These are phyloP conservation scores for Coemansia sp. DNA, from an alignment of 192 early-diverging fungal species.

Conservation along the genomic window DNA sequence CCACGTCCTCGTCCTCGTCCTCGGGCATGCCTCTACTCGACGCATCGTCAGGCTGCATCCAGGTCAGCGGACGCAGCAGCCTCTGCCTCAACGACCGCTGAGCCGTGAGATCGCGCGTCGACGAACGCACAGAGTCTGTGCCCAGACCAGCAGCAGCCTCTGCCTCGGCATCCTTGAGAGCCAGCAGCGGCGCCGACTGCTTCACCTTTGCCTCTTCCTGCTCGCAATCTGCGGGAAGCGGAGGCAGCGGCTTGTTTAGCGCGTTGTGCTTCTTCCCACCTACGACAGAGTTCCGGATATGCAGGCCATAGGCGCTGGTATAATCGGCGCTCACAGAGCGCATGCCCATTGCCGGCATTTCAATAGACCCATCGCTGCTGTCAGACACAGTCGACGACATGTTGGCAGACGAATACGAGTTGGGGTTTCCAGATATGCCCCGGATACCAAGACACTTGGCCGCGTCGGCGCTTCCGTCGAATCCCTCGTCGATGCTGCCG, in stretches of 20 bases:
- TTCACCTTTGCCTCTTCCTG: neutral
- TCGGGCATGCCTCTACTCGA: neutral
- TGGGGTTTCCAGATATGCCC: neutral
- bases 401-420: constrained; percentile 24
- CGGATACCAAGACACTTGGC: constrained; percentile 4
- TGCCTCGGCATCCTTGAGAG: neutral
- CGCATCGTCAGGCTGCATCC: constrained; percentile 14
- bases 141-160: neutral
- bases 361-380: constrained; percentile 18
- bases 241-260: neutral
- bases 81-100: constrained; percentile 20
- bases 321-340: constrained; percentile 49
- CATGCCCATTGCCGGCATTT: constrained; percentile 22
- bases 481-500: neutral
- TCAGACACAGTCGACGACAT: constrained; percentile 28
- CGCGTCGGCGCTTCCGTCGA: neutral
- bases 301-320: constrained; percentile 30
- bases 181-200: neutral
- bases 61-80: constrained; percentile 26
- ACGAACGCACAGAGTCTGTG: neutral
- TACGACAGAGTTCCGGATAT: constrained; percentile 9
- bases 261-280: neutral
- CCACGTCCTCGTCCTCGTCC: neutral
- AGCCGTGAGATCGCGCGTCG: neutral
- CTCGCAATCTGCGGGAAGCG: neutral